phyloP scores from a whole-genome alignment of 108 stramenopile species.

The Cyclotella cryptica region DNA sequence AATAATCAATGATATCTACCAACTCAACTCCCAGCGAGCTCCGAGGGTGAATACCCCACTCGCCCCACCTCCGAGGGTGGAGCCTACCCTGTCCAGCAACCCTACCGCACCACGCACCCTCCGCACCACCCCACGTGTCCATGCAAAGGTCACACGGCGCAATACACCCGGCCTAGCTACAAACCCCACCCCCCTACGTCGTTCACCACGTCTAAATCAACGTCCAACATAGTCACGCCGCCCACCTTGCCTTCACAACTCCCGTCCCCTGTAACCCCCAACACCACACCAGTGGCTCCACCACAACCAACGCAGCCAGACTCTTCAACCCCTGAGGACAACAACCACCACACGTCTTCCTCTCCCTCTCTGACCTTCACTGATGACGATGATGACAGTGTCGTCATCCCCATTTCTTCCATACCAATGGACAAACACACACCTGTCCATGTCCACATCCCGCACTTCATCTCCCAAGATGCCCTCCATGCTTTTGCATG shows the following conservation, averaged over 20 bases:
- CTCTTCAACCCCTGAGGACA: too few relatives aligned
- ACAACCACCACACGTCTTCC: too few relatives aligned
- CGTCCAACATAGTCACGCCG: too few relatives aligned
- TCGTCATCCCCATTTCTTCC: too few relatives aligned
- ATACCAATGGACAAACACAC: too few relatives aligned
- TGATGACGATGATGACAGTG: too few relatives aligned
- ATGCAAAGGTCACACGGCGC: not conserved
- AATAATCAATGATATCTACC: not conserved
- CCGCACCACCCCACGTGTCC: not conserved
- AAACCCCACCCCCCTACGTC: not conserved
- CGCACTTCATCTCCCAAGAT: too few relatives aligned
- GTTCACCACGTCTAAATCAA: not conserved
- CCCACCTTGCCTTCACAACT: not conserved
- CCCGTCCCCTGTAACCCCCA: not conserved
- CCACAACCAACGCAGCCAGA: too few relatives aligned
- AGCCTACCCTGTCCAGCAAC: not conserved
- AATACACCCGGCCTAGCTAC: not conserved
- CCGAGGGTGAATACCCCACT: not conserved
- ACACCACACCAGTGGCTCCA: not conserved
- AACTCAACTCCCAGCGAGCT: not conserved
- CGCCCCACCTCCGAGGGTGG: not conserved
- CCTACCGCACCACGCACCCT: not conserved
- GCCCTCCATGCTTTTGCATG: too few relatives aligned
- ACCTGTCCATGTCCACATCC: too few relatives aligned
- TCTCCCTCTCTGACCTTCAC: too few relatives aligned